Percentiles rank a stretch among this genome's conserved stretches.
phyloP scores from a whole-genome alignment of 352 stramenopile genomes.

The Phytophthora ramorum region DNA sequence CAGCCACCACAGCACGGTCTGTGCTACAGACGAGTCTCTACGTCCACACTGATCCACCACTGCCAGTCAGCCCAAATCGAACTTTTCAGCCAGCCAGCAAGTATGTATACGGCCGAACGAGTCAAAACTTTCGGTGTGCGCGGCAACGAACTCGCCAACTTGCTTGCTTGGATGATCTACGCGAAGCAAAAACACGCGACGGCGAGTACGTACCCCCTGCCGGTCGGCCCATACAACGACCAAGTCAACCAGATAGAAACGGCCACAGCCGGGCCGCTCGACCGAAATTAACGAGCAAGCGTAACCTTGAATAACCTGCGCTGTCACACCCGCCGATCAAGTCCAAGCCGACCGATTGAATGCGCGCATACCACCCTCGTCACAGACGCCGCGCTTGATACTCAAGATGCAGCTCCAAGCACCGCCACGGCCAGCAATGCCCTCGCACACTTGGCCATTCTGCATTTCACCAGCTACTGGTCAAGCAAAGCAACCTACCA shows the following conservation, averaged over 20 bases:
- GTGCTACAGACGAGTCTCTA: too few relatives aligned
- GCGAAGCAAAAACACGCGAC: constrained; percentile 4
- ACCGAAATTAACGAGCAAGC: too few relatives aligned
- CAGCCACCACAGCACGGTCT: too few relatives aligned
- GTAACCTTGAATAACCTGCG: constrained; percentile 1
- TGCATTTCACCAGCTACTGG: constrained; percentile 27
- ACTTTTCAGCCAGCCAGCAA: background rate
- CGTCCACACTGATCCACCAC: too few relatives aligned
- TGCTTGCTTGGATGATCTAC: background rate
- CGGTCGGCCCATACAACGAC: constrained; percentile 1
- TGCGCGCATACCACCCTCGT: background rate
- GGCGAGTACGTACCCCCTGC: background rate
- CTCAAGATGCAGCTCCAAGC: background rate
- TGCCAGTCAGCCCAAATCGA: background rate
- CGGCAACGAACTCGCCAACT: background rate
- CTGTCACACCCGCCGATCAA: too few relatives aligned
- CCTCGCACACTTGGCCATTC: constrained; percentile 7
- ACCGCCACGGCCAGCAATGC: background rate
- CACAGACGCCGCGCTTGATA: constrained; percentile 3
- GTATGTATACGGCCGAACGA: too few relatives aligned
- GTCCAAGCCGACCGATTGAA: too few relatives aligned
- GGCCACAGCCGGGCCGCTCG: background rate
- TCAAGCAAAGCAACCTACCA: constrained; percentile 9
- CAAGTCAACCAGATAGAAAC: constrained; percentile 19
- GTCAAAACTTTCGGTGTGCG: background rate